Evolutionary conservation across 495 filamentous ascomycete species (phyloP).

Genomic region (Penicillium turbatum): DNA sequence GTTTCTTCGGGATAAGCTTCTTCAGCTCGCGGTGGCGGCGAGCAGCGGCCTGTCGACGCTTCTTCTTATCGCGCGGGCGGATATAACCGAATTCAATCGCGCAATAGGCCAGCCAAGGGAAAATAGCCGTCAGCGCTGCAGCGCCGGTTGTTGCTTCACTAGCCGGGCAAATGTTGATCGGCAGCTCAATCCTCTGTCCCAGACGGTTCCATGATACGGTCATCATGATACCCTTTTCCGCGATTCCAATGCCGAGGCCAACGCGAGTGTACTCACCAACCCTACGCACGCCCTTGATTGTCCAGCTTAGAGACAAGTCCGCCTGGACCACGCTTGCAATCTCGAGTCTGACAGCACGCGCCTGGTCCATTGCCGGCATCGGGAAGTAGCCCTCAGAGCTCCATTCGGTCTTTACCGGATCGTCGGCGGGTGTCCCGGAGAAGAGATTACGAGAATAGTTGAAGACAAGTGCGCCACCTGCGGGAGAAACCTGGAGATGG

Average conservation of each 20-base stretch:
- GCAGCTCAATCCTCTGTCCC: slow-evolving; percentile 39
- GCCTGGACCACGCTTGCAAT: slow-evolving; percentile 19
- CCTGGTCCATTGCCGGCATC: slow-evolving; percentile 26
- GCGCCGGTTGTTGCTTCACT: slow-evolving; percentile 34
- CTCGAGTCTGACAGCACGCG: slow-evolving; percentile 37
- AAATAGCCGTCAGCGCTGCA: slow-evolving; percentile 37
- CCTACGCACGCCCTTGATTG: slow-evolving; percentile 34
- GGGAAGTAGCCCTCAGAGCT: slow-evolving; percentile 40
- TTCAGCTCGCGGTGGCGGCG: slow-evolving; percentile 38
- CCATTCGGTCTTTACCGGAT: slow-evolving; percentile 37
- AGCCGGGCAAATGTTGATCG: slow-evolving; percentile 37
- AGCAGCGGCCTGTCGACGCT: slow-evolving; percentile 32
- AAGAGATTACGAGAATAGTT: slow-evolving; percentile 43
- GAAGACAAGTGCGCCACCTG: slow-evolving; percentile 25
- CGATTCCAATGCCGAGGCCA: slow-evolving; percentile 38
- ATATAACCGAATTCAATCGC: slow-evolving; percentile 47
- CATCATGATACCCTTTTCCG: slow-evolving; percentile 34
- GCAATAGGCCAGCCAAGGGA: slow-evolving; percentile 49
- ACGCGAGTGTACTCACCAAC: slow-evolving; percentile 39
- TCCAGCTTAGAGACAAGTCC: slow-evolving; percentile 32
- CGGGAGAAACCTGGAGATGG: slow-evolving; percentile 25
- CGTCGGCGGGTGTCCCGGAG: slow-evolving; percentile 32
- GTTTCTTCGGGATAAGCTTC: slow-evolving; percentile 39
- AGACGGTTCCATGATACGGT: slow-evolving; percentile 41
- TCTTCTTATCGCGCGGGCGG: slow-evolving; percentile 37